phyloP scores from a whole-genome alignment of 2,329 filamentous ascomycete species.

The Elsinoe perseae region DNA sequence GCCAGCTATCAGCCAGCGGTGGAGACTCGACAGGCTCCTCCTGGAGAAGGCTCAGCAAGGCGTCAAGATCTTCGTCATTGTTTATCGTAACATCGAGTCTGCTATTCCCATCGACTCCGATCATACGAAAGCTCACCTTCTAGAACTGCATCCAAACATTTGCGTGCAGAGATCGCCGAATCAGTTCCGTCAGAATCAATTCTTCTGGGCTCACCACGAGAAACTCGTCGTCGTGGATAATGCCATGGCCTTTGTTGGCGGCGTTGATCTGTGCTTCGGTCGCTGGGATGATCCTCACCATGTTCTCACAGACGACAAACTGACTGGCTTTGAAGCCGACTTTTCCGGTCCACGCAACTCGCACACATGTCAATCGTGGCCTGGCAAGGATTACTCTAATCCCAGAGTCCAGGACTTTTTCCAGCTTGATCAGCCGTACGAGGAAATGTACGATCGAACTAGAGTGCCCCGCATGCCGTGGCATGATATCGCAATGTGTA shows the following conservation, averaged over 20 bases:
- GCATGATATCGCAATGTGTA: slow-evolving; percentile 97
- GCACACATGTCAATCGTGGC: slow-evolving; percentile 92
- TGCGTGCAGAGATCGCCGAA: slow-evolving; percentile 95
- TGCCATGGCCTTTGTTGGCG: slow-evolving; percentile 88
- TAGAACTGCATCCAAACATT: slow-evolving; percentile 92
- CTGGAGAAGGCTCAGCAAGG: slow-evolving; percentile 89
- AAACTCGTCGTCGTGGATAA: slow-evolving; percentile 97
- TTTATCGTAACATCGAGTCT: slow-evolving; percentile 95
- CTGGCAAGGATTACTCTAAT: slow-evolving; percentile 97
- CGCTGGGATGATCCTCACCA: slow-evolving; percentile 97
- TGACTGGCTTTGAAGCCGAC: slow-evolving; percentile 81
- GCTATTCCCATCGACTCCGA: slow-evolving; percentile 97
- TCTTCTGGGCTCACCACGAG: slow-evolving; percentile 98
- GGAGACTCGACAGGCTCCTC: slow-evolving; percentile 88
- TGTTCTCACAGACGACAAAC: slow-evolving; percentile 81
- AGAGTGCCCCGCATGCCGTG: slow-evolving; percentile 92
- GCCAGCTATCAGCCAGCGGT: slow-evolving; percentile 93
- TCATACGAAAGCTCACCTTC: slow-evolving; percentile 91
- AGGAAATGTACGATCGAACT: slow-evolving; percentile 95
- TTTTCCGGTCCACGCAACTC: slow-evolving; percentile 70
- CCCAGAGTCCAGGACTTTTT: slow-evolving; percentile 94
- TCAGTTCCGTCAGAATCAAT: slow-evolving; percentile 97
- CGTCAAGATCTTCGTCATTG: slow-evolving; percentile 94
- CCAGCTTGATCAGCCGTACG: slow-evolving; percentile 84
- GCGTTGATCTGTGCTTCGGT: slow-evolving; percentile 93